Conservation (phyloP, 352 stramenopile genomes). For the Globisporangium middletonii region DNA sequence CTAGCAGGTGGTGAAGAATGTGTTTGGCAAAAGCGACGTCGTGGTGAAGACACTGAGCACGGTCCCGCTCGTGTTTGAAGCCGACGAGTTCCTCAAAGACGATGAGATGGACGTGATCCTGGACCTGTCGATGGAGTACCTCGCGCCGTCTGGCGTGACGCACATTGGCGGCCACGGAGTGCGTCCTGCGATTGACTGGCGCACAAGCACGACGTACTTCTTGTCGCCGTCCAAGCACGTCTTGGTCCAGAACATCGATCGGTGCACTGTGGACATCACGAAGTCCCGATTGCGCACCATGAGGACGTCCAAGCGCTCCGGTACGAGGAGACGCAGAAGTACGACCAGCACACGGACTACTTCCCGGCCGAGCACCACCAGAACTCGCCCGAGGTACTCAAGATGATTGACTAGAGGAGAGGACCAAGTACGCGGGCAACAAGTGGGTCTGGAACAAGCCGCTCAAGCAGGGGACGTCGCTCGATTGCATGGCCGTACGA, state of each 20-base stretch:
- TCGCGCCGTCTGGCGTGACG: slow-evolving; percentile 54
- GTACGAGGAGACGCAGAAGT: slow-evolving; percentile 69
- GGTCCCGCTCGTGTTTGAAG: slow-evolving; percentile 58
- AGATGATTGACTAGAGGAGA: slow-evolving; percentile 59
- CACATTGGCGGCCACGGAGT: slow-evolving; percentile 61
- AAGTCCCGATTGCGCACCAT: slow-evolving; percentile 57
- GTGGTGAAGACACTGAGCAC: slow-evolving; percentile 58
- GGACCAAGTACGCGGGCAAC: slow-evolving; percentile 74
- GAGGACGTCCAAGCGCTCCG: slow-evolving; percentile 68
- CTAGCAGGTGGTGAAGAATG: slow-evolving; percentile 32
- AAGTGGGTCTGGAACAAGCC: slow-evolving; percentile 87
- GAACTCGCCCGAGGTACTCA: slow-evolving; percentile 34
- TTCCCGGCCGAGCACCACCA: slow-evolving; percentile 37
- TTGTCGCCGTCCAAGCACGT: slow-evolving; percentile 40
- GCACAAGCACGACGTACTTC: slow-evolving; percentile 77
- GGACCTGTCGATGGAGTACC: slow-evolving; percentile 55
- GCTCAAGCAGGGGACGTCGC: background rate
- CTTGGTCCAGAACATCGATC: slow-evolving; percentile 47
- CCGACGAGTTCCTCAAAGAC: slow-evolving; percentile 69
- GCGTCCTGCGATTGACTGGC: slow-evolving; percentile 57
- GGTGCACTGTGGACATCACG: slow-evolving; percentile 50
- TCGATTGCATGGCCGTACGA: too few species aligned
- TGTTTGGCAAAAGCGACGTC: slow-evolving; percentile 37
- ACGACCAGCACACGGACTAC: slow-evolving; percentile 72
- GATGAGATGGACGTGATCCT: slow-evolving; percentile 74